phyloP scores from a whole-genome alignment of 1,139 yeast species.

The Hyphopichia khmerensis region DNA sequence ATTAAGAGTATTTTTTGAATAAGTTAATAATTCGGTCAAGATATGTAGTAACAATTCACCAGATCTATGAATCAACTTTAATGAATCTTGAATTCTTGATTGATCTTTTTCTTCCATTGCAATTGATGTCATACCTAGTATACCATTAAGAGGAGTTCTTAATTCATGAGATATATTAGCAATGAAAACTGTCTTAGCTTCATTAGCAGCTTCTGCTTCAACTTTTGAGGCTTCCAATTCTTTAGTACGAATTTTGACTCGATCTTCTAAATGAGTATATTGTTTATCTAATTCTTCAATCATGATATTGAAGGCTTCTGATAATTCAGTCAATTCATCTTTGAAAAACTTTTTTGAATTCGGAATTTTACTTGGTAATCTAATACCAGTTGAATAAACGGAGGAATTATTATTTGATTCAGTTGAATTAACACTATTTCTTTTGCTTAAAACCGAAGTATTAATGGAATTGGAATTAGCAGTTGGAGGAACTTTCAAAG shows the following conservation, averaged over 20 bases:
- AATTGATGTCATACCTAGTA: slow-evolving; percentile 92
- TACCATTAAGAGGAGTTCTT: slow-evolving; percentile 93
- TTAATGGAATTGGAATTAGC: background rate
- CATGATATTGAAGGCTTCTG: slow-evolving; percentile 90
- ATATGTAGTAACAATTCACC: slow-evolving; percentile 87
- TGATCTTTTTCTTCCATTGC: slow-evolving; percentile 82
- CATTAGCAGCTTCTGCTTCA: slow-evolving; percentile 92
- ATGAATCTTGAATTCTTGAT: slow-evolving; percentile 58
- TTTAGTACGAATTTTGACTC: slow-evolving; percentile 84
- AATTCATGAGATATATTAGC: slow-evolving; percentile 96
- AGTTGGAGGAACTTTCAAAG: background rate
- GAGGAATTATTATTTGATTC: slow-evolving; percentile 10
- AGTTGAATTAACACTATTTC: background rate
- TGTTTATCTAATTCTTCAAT: slow-evolving; percentile 83
- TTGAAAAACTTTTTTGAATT: slow-evolving; percentile 59
- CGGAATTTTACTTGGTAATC: slow-evolving; percentile 53
- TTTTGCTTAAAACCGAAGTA: background rate
- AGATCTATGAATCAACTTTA: slow-evolving; percentile 78
- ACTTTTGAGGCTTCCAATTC: slow-evolving; percentile 86
- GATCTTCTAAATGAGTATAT: slow-evolving; percentile 79
- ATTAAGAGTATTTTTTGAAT: slow-evolving; percentile 86
- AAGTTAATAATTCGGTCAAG: slow-evolving; percentile 83
- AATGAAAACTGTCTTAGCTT: slow-evolving; percentile 90
- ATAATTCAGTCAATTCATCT: slow-evolving; percentile 85
- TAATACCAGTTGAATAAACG: slow-evolving; percentile 38